These are phyloP conservation scores for Fabrea salina DNA, from an alignment of 169 alveolate genomes.

Conservation along the genomic window DNA sequence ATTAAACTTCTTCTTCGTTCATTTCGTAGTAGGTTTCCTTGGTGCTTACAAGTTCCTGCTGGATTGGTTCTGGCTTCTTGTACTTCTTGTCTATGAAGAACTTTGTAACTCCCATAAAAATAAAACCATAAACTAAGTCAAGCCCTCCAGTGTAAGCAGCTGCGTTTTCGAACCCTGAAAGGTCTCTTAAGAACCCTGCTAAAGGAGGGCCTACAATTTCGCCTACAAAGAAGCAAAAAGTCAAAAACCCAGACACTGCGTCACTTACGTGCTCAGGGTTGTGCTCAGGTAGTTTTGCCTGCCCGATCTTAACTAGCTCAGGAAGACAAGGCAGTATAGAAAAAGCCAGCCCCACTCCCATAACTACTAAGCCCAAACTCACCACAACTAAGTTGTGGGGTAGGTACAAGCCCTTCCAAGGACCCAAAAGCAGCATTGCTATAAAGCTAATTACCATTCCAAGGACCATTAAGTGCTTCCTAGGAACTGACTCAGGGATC, in stretches of 20 bases:
- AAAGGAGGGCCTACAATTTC: neutral
- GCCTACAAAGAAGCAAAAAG: neutral
- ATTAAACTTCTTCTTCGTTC: too few relatives aligned
- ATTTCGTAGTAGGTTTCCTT: too few relatives aligned
- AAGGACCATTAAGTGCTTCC: neutral
- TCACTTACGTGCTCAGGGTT: neutral
- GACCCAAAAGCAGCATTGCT: neutral
- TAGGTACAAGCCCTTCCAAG: neutral
- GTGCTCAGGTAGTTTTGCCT: neutral
- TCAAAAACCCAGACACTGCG: neutral
- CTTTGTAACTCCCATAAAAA: too few relatives aligned
- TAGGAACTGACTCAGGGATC: neutral
- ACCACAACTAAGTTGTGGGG: neutral
- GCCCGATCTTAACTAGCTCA: neutral
- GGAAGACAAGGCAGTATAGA: neutral
- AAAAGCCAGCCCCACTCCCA: slow-evolving; percentile 17
- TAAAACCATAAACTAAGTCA: neutral
- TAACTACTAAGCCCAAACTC: neutral
- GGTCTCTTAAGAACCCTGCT: neutral
- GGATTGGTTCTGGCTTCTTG: too few relatives aligned
- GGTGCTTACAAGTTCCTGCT: too few relatives aligned
- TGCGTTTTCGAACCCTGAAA: neutral
- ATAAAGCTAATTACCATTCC: neutral
- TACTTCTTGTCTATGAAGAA: too few relatives aligned
- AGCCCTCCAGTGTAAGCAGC: neutral